Base-by-base conservation (phyloP, 768 basidiomycete genomes). In the Trametes coccinea region DNA sequence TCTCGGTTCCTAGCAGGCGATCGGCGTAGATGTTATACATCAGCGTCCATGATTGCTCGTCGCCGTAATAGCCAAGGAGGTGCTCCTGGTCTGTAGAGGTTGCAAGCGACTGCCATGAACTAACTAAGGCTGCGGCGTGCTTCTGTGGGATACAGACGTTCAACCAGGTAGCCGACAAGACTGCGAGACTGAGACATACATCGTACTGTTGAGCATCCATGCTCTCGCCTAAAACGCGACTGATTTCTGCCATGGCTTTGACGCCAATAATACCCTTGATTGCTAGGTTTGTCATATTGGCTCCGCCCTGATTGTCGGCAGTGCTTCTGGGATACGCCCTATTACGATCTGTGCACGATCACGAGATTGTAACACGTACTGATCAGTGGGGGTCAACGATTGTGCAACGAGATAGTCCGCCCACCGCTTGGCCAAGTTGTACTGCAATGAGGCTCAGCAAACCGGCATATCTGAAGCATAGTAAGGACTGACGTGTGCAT, bases 231-330 rank as follows among this genome's bases (percentile, higher is more conserved):
- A 65, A n/a, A 1, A 56, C 66, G 2, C 52, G 40, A 34, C 63
- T 61, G 29, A 69, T 69, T 50, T 66, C 60, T 1, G 66, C 57
- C 68, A 69, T 69, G 3, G 68, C 63, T 37, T 69, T 51, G 22
- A 69, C 59, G 14, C 58, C 68, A 16, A 69, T 67, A 59, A 69
- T 69, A 4, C 68, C 68, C 50, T 69, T 69, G 53, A 69, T 61
- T 0, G 62, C 63, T 2, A 69, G 54, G 58, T 69, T 69, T 4
- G 66, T 66, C 68, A 63, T 61, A 47, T 69, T 69, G 3, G 68
- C 59, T 2, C 3, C 52, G 30, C 5, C 44, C 55, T 62, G 47
- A 14, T 33, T 34, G 51, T 67, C 66, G 3, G 66, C 63, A 14
- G 50, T 30, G 13, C 30, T 6, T 34, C 66, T 67, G 52, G 2